A percentile compares a stretch with the other conserved stretches of the same genome.
Evolutionary conservation across 2,329 filamentous ascomycete species (phyloP).

Genomic region (Rugonectria rugulosa): DNA sequence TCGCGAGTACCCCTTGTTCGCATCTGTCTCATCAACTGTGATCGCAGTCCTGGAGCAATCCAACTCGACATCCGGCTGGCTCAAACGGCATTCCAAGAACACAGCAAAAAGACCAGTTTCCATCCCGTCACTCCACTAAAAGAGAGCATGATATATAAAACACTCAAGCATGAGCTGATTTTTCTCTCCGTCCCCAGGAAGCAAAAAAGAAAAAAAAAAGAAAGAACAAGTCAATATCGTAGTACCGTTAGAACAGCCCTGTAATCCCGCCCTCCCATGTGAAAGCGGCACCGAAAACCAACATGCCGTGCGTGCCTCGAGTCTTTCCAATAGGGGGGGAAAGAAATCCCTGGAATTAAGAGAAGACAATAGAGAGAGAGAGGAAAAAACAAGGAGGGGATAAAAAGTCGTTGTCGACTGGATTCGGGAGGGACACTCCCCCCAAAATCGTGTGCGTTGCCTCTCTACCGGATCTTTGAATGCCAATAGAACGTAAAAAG

Average conservation of each 20-base stretch:
- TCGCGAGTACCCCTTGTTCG: background rate
- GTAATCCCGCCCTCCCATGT: too few species aligned
- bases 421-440: background rate
- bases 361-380: background rate
- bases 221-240: background rate
- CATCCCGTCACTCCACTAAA: background rate
- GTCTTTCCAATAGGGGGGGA: conserved; percentile 27
- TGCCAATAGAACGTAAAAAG: conserved; percentile 25
- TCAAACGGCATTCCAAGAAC: background rate
- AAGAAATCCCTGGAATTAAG: conserved; percentile 2
- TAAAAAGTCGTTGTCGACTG: background rate
- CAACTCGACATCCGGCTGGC: conserved; percentile 7
- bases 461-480: conserved; percentile 13
- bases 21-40: background rate
- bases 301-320: conserved; percentile 24
- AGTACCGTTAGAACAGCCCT: too few species aligned
- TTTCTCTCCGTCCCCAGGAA: background rate
- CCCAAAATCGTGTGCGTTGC: conserved; percentile 13
- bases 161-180: conserved; percentile 4
- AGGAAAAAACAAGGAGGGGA: conserved; percentile 2
- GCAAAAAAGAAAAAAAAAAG: background rate
- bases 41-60: conserved; percentile 3
- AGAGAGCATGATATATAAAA: conserved; percentile 20
- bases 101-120: background rate
- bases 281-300: conserved; percentile 12